Conservation (phyloP, 1,284 basidiomycete genomes). For the Agroathelia rolfsii region DNA sequence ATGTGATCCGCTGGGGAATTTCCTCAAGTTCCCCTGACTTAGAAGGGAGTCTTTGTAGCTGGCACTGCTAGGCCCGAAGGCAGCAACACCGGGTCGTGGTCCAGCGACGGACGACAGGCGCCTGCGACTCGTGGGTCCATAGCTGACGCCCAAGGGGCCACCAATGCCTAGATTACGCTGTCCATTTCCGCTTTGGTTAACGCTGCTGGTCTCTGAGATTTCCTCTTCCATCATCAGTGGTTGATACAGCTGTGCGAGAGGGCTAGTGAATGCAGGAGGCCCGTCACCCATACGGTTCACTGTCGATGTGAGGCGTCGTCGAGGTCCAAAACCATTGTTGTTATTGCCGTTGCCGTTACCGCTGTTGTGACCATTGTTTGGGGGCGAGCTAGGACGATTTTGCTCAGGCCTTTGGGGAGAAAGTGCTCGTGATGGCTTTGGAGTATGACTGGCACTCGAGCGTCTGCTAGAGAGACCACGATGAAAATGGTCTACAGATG, state of each 20-base stretch:
- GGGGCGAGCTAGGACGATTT: conserved; percentile 5
- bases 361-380: conserved; percentile 11
- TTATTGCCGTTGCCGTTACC: conserved; percentile 5
- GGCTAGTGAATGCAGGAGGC: conserved; percentile 39
- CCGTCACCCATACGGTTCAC: conserved; percentile 32
- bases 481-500: conserved; percentile 15
- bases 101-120: conserved; percentile 37
- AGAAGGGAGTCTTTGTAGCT: conserved; percentile 3
- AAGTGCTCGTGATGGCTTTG: conserved; percentile 4
- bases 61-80: conserved; percentile 1
- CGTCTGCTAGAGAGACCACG: conserved; percentile 3
- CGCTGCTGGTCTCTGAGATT: conserved; percentile 23
- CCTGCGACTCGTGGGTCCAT: conserved; percentile 49
- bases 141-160: conserved; percentile 31
- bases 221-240: conserved; percentile 49
- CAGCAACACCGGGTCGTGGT: conserved; percentile 10
- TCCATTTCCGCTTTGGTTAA: conserved; percentile 9
- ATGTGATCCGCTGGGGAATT: too few species aligned
- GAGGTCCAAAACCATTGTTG: conserved; percentile 22
- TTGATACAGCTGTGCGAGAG: conserved; percentile 65
- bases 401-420: conserved; percentile 16
- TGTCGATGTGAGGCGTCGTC: conserved; percentile 37
- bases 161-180: too few species aligned
- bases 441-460: conserved; percentile 12
- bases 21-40: too few species aligned